Conservation (phyloP, 257 asterid genomes). For the Solanum infundibuliforme region DNA sequence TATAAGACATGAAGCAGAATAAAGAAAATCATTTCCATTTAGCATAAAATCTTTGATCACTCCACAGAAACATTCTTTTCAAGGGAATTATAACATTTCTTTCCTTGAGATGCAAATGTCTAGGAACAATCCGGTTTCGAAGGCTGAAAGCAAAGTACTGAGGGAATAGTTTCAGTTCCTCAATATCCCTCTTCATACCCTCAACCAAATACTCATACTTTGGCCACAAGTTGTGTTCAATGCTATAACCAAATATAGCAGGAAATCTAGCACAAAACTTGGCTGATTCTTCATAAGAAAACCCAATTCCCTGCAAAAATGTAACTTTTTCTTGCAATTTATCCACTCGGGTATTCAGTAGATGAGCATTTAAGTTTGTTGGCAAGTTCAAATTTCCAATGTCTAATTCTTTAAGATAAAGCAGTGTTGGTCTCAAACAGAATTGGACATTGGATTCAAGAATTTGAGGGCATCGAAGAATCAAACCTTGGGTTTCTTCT, state of each 20-base stretch:
- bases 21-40: slow-evolving; percentile 20
- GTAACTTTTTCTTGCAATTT: slow-evolving; percentile 15
- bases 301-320: slow-evolving; percentile 12
- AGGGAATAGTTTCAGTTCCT: slow-evolving; percentile 18
- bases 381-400: slow-evolving; percentile 17
- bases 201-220: slow-evolving; percentile 17
- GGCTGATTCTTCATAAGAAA: slow-evolving; percentile 16
- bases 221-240: slow-evolving; percentile 16
- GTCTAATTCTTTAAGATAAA: slow-evolving; percentile 14
- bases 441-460: slow-evolving; percentile 19
- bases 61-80: slow-evolving; percentile 20
- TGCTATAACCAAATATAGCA: slow-evolving; percentile 25
- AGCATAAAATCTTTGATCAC: slow-evolving; percentile 17
- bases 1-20: background rate
- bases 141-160: slow-evolving; percentile 27
- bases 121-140: slow-evolving; percentile 18
- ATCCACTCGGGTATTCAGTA: slow-evolving; percentile 18
- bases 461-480: slow-evolving; percentile 21
- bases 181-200: slow-evolving; percentile 11
- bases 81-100: slow-evolving; percentile 9
- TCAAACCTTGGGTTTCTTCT: slow-evolving; percentile 20
- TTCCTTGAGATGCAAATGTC: slow-evolving; percentile 22
- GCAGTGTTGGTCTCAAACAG: slow-evolving; percentile 19
- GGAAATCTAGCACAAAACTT: slow-evolving; percentile 19
- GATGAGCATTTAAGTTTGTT: slow-evolving; percentile 22